A percentile compares a stretch with the other conserved stretches of the same genome.
Conservation (phyloP, 768 basidiomycete genomes). For the Solioccasus polychromus region DNA sequence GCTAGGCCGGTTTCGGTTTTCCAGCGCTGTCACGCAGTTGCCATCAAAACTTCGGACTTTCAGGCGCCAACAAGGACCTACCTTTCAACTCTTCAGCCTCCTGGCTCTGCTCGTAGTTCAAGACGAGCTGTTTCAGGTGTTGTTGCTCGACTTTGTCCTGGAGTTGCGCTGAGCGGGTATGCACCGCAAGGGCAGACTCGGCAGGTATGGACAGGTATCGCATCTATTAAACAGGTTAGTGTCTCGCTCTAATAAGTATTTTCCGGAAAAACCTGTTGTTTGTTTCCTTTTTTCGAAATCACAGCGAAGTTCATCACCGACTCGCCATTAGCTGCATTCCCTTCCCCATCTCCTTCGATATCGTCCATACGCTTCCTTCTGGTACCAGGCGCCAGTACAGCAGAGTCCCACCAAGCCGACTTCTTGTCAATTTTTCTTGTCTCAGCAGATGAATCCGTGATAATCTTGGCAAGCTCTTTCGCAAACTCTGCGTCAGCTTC, state of each 20-base stretch:
- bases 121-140: constrained; percentile 91
- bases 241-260: constrained; percentile 3
- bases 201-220: constrained; percentile 89
- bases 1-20: constrained; percentile 62
- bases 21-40: constrained; percentile 46
- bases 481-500: constrained; percentile 93
- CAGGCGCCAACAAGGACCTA: constrained; percentile 19
- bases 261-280: constrained; percentile 71
- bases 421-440: constrained; percentile 86
- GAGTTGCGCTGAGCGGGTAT: constrained; percentile 86
- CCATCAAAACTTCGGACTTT: not conserved
- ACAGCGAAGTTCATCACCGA: constrained; percentile 88
- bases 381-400: constrained; percentile 64
- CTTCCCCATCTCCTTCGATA: constrained; percentile 47
- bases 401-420: constrained; percentile 88
- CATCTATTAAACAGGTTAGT: constrained; percentile 43
- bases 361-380: constrained; percentile 69
- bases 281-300: constrained; percentile 90
- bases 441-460: constrained; percentile 83
- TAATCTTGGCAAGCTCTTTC: constrained; percentile 92
- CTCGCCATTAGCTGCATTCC: constrained; percentile 28
- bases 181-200: constrained; percentile 83
- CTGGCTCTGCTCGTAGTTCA: constrained; percentile 88
- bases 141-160: constrained; percentile 97
- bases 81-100: constrained; percentile 83